These are phyloP conservation scores for Camelina laxa DNA, from an alignment of 345 rosid species.

Conservation along the genomic window DNA sequence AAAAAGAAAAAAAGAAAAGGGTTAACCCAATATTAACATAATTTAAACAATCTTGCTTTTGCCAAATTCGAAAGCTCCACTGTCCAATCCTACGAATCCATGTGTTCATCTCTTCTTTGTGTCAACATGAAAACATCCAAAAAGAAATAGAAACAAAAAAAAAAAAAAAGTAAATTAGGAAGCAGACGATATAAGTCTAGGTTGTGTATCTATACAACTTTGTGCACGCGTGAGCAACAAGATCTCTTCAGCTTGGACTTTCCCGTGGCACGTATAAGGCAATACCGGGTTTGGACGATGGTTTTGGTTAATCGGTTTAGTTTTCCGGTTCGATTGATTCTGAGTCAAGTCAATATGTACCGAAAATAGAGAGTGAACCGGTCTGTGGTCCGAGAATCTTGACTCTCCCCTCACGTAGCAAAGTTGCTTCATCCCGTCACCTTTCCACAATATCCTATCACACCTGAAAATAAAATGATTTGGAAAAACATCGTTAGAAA, in stretches of 20 bases:
- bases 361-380: conserved; percentile 82
- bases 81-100: conserved; percentile 35
- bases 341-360: conserved; percentile 50
- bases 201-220: conserved; percentile 50
- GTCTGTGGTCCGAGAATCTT: conserved; percentile 92
- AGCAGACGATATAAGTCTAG: conserved; percentile 42
- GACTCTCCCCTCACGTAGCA: conserved; percentile 86
- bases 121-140: conserved; percentile 36
- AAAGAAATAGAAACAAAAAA: conserved; percentile 10
- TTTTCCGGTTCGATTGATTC: conserved; percentile 30
- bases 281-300: conserved; percentile 51
- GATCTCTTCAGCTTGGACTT: conserved; percentile 85
- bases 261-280: conserved; percentile 59
- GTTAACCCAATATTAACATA: conserved; percentile 35
- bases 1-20: conserved; percentile 7
- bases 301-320: conserved; percentile 41
- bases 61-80: conserved; percentile 36
- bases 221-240: conserved; percentile 57
- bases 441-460: conserved; percentile 91
- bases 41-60: conserved; percentile 31
- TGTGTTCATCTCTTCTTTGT: conserved; percentile 43
- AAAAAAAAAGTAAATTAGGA: conserved; percentile 21
- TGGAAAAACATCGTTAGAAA: conserved; percentile 4
- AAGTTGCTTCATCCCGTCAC: conserved; percentile 78
- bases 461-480: conserved; percentile 59